Percentiles rank a stretch among this genome's conserved stretches.
phyloP scores from a whole-genome alignment of 2,329 filamentous ascomycete genomes.

The Fusarium pseudonygamai region DNA sequence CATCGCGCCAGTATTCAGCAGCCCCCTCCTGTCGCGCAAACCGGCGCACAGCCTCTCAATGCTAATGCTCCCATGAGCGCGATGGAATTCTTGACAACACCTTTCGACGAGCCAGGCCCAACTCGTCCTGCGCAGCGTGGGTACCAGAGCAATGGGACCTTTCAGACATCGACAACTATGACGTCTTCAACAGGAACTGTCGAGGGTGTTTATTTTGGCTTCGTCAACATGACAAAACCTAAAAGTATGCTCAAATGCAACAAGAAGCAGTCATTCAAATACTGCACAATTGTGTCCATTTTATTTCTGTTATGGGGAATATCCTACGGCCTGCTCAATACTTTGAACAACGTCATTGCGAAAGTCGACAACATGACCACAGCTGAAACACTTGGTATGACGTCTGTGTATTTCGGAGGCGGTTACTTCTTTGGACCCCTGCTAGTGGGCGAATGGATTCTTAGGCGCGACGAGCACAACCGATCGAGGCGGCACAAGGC shows the following conservation, averaged over 20 bases:
- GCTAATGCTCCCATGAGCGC: constrained; percentile 48
- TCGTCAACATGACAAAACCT: constrained; percentile 74
- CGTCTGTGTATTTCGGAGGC: constrained; percentile 75
- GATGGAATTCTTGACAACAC: constrained; percentile 59
- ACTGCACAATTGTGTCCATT: constrained; percentile 78
- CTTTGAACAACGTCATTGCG: constrained; percentile 77
- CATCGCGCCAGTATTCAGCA: constrained; percentile 38
- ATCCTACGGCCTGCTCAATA: constrained; percentile 86
- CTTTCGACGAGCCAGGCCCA: constrained; percentile 44
- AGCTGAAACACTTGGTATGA: constrained; percentile 72
- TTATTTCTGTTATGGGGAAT: constrained; percentile 92
- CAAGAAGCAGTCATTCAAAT: constrained; percentile 72
- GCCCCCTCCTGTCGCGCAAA: constrained; percentile 36
- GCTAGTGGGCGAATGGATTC: constrained; percentile 74
- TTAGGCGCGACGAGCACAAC: constrained; percentile 72
- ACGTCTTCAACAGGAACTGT: constrained; percentile 46
- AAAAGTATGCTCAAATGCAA: constrained; percentile 77
- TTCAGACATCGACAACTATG: constrained; percentile 45
- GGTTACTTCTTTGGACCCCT: constrained; percentile 76
- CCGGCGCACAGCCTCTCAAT: constrained; percentile 32
- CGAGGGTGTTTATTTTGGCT: constrained; percentile 74
- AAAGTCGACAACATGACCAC: constrained; percentile 67
- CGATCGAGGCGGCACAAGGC: constrained; percentile 54
- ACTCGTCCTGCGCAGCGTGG: constrained; percentile 14
- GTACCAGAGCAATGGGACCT: constrained; percentile 9